These are phyloP conservation scores for Lepiota venenata DNA, from an alignment of 768 basidiomycete species.

Conservation along the genomic window DNA sequence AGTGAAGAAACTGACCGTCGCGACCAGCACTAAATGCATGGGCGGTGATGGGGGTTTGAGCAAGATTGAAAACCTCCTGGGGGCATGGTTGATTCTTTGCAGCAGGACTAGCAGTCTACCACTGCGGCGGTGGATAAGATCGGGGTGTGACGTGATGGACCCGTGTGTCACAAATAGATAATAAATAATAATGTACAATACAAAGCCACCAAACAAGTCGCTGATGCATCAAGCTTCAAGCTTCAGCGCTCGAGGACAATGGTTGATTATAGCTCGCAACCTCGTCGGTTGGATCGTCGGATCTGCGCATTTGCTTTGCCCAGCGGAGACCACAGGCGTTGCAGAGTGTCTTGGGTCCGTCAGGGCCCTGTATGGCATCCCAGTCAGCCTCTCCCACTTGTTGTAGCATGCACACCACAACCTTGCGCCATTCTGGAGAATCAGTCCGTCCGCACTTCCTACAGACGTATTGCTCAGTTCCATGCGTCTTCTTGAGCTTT, in stretches of 20 bases:
- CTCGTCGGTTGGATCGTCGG: slow-evolving; percentile 29
- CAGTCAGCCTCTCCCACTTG: slow-evolving; percentile 1
- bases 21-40: slow-evolving; percentile 92
- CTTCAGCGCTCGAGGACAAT: neutral
- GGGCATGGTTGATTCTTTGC: slow-evolving; percentile 36
- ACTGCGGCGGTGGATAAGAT: slow-evolving; percentile 36
- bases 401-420: slow-evolving; percentile 15
- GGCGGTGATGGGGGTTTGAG: slow-evolving; percentile 82
- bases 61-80: slow-evolving; percentile 76
- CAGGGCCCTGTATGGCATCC: slow-evolving; percentile 63
- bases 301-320: slow-evolving; percentile 66
- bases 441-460: slow-evolving; percentile 92
- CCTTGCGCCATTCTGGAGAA: slow-evolving; percentile 98
- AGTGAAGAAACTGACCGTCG: slow-evolving; percentile 53
- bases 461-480: slow-evolving; percentile 77
- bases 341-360: slow-evolving; percentile 96
- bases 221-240: too few species aligned
- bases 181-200: neutral
- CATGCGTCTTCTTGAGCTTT: slow-evolving; percentile 45
- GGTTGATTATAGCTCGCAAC: neutral
- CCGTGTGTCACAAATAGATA: neutral
- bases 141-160: neutral
- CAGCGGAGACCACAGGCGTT: slow-evolving; percentile 94
- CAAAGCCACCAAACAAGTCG: neutral
- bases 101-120: slow-evolving; percentile 89